Base-by-base conservation (phyloP, 805 yeast genomes). In the Hanseniaspora lachancei region DNA sequence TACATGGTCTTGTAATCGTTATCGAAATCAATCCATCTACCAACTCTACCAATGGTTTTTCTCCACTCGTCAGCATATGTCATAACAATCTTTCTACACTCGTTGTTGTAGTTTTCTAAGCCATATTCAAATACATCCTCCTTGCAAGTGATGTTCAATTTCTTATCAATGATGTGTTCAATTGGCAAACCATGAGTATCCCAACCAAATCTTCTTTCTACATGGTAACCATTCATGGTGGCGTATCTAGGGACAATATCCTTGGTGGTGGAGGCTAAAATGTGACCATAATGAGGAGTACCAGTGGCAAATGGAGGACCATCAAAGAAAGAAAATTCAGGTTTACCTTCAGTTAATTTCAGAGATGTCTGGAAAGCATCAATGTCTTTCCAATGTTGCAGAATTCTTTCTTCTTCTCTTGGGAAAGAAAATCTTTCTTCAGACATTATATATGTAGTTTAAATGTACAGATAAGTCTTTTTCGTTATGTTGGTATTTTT, bases 241-340 rank as follows among this genome's bases (percentile, higher is more conserved):
- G 97, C 97, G 67, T 88, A 93, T 68, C 99, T 80, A 57, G 98
- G 98, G 56, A 93, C 91, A 62, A 93, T 87, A 73, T 93, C 99
- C 71, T 91, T 93, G 65, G 89, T 87, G 57, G 99, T 93, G 41
- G 97, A 93, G 2, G 97, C 95, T 70, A 93, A 74, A 66, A 93
- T 84, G 68, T 93, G 99, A 60, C 99, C 99, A 69, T 93, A 95
- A 70, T 93, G 99, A 46, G 99, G 99, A 39, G 97, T 87, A 66
- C 98, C 98, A 1, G 98, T 93, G 57, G 99, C 99, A 71, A 93
- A 93, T 63, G 99, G 99, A 9, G 99, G 99, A 32, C 99, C 99
- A 73, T 93, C 99, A 66, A 86, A 93, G 70, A 93, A 93, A 40
- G 96, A 80, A 70, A 89, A 93, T 58, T 82, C 84, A 38, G 95